Evolutionary conservation across 495 filamentous ascomycete genomes (phyloP), one percentile per base, ranked within the genome.

Genomic region (Lophiotrema nucula): DNA sequence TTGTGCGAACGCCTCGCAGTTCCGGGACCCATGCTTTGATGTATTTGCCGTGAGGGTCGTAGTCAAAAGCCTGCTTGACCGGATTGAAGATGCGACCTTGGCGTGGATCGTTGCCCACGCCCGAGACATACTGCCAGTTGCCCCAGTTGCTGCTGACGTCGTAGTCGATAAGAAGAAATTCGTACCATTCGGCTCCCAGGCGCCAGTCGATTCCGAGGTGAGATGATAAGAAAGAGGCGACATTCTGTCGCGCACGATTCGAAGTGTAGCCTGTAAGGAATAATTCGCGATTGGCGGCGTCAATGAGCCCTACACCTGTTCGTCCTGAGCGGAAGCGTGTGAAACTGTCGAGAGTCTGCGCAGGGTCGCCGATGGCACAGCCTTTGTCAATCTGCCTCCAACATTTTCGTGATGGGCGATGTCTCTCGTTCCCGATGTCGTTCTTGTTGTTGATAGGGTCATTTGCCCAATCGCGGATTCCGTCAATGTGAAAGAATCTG

Each of bases 181-280:
- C 87, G 67, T 88, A 89, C 86, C 86, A 90, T 68, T 90, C 87
- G 3, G 84, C 87, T 3, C 87, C 87, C 22, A 88, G 72, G 6
- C 85, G 77, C 87, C 87, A 90, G 73, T 89, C 87, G 23, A 90
- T 78, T n/a, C 76, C 72, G 11, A 89, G 73, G 58, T 88, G 84
- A 60, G 87, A 88, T 12, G 84, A 67, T n/a, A 89, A 73, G 67
- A 86, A 90, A 26, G 76, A 81, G 0, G 83, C 87, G 13, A 86
- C 82, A 56, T 90, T 89, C 70, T 89, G 86, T 18, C 87, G 74
- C 0, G 84, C 79, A 0, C 87, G 78, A 66, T 89, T 89, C 5
- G 79, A 83, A 1, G 86, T 87, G 65, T 88, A 89, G 6, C 86
- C 87, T 0, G 87, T 89, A 33, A 83, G 77, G 51, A 82, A 77